These are phyloP conservation scores for Chlorella vulgaris DNA, from an alignment of 139 green algal species.

Conservation along the genomic window DNA sequence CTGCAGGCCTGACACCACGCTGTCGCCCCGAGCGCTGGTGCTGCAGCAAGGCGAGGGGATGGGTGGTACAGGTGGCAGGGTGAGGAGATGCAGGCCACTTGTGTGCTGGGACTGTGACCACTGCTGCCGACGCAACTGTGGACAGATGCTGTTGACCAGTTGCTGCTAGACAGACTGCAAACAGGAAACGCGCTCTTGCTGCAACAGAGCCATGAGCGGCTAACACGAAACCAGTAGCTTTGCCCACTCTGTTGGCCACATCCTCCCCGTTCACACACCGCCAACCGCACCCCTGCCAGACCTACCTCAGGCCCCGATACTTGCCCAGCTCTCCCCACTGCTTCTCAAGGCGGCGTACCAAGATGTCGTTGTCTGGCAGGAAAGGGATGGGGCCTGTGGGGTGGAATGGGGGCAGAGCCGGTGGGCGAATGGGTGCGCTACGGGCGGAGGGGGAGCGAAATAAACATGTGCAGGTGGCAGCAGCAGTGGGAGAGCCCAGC, in stretches of 20 bases:
- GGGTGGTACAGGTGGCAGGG: not conserved
- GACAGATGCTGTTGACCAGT: too few relatives aligned
- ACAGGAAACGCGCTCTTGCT: too few relatives aligned
- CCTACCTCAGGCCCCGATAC: constrained; percentile 63
- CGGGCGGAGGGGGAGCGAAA: not conserved
- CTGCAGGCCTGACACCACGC: constrained; percentile 73
- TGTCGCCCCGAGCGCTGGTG: constrained; percentile 52
- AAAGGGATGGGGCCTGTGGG: constrained; percentile 83
- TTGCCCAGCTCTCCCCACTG: constrained; percentile 86
- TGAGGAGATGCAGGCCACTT: not conserved
- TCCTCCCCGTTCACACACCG: too few relatives aligned
- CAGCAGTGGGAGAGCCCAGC: too few relatives aligned
- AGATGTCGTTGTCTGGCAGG: constrained; percentile 79
- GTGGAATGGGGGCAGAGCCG: not conserved
- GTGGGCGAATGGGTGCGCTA: not conserved
- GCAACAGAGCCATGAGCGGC: too few relatives aligned
- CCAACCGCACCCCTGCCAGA: too few relatives aligned
- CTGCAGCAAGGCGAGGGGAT: not conserved
- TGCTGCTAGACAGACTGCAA: too few relatives aligned
- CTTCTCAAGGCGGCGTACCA: constrained; percentile 84
- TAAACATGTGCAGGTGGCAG: too few relatives aligned
- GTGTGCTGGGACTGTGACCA: too few relatives aligned
- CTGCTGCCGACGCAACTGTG: not conserved
- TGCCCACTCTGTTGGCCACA: too few relatives aligned
- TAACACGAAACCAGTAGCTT: too few relatives aligned